Evolutionary conservation across 2,329 filamentous ascomycete genomes (phyloP), one percentile per base, ranked within the genome.

Genomic region (Penicillium frequentans): DNA sequence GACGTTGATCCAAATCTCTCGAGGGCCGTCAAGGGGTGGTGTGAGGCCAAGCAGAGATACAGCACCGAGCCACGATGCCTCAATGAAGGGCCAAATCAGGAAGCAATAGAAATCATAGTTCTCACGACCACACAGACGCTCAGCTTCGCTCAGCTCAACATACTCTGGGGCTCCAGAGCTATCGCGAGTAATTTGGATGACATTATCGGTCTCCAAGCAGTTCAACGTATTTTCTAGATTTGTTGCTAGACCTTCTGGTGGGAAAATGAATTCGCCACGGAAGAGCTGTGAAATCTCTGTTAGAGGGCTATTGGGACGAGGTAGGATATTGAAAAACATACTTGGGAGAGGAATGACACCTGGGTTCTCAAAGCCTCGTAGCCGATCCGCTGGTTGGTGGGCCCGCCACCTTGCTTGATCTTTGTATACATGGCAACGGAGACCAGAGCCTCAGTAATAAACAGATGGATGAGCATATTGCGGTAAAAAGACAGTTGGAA

Each of bases 61-160:
- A 0, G 92, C 90, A 11, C 91, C 93, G 1, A 99, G 83, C 95
- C 95, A 99, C 52, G 85, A 89, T 0, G 93, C 90, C 75, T 99
- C 95, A 64, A 98, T 93, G 66, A 99, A 99, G 0, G 95, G 95
- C 95, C 95, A 99, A 61, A 99, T 91, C 21, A 99, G 78, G 81
- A 98, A 99, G 77, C 93, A 98, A 77, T 98, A 98, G 75, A 99
- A 99, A 71, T 99, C 95, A 68, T 90, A 99, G 68, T 97, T 98
- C 74, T 99, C 95, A 37, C 93, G 82, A 1, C 95, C 95, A 7
- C 84, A 86, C 29, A 83, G 81, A 19, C 93, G 84, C 73, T 99
- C 95, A 3, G 83, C 77, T 6, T 90, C 85, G 19, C 90, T 88
- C 8, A 99, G 80, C 5, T 91, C 91, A 37, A 97, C 79, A 54